Base-by-base conservation (phyloP, 805 yeast genomes). In the Starmerella vaccinii region DNA sequence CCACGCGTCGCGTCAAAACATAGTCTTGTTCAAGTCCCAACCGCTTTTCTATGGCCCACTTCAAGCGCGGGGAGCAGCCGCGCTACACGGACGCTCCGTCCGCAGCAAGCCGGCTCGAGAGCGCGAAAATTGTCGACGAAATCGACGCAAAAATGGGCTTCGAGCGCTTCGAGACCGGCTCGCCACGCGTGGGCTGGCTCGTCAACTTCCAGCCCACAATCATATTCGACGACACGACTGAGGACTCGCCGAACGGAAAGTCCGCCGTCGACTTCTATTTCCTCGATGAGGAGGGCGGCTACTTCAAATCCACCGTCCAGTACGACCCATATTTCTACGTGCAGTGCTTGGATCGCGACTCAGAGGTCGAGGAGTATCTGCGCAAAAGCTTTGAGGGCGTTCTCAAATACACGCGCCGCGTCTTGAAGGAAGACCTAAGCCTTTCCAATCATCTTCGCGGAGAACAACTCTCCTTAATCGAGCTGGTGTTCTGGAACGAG, bases 241-340 rank as follows among this genome's bases (percentile, higher is more conserved):
- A 53, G 7, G 53, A 46, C 5, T 70, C 72, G 39, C 59, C 74
- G 10, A 71, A 76, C n/a, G 96, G 95, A 9, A 71, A 76, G 32
- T 77, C 96, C 0, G 98, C 90, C 3, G 96, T 90, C 2, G 97
- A 92, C 60, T 88, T 83, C 65, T 94, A 94, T 63, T 92, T 94
- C 59, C 68, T 92, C 7, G 97, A 89, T 64, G 95, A 86, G 61
- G 97, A 89, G 64, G 99, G 99, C 44, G 98, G 97, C 6, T 79
- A 84, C 40, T 92, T 94, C 71, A 92, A 90, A 63, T 81, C 88
- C 4, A 82, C 95, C 0, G 67, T 85, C 13, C 82, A 76, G 51
- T 85, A 77, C 63, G 88, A 86, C 59, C 99, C 99, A 0, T 92
- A 92, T 65, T 84, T 92, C 61, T 76, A 82, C 47, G 68, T 92